These are phyloP conservation scores for Rhododendron ovatum DNA, from an alignment of 148 eudicot genomes.

Conservation along the genomic window DNA sequence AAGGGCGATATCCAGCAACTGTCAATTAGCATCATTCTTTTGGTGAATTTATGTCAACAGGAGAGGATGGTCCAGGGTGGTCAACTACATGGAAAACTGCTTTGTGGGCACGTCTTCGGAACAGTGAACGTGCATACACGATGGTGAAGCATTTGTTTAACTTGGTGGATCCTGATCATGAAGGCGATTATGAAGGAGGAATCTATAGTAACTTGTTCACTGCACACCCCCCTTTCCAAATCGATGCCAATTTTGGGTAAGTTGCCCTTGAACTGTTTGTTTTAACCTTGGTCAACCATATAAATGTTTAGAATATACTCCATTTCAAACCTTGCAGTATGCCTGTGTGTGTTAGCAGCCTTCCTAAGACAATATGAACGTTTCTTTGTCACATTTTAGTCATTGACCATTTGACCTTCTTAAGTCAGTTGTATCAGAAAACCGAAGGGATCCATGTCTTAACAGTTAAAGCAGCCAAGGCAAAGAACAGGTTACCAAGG, in stretches of 20 bases:
- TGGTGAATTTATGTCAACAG: slow-evolving; percentile 17
- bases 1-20: background rate
- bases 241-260: slow-evolving; percentile 84
- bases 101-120: slow-evolving; percentile 67
- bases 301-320: background rate
- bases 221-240: slow-evolving; percentile 92
- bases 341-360: background rate
- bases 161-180: slow-evolving; percentile 69
- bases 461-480: background rate
- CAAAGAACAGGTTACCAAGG: background rate
- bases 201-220: slow-evolving; percentile 77
- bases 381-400: background rate
- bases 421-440: background rate
- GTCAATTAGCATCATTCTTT: background rate
- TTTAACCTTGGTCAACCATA: background rate
- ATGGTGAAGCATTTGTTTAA: slow-evolving; percentile 75
- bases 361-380: background rate
- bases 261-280: background rate
- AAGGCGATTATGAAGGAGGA: slow-evolving; percentile 63
- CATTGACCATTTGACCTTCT: background rate
- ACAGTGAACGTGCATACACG: slow-evolving; percentile 59
- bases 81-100: slow-evolving; percentile 84
- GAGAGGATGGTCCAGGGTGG: slow-evolving; percentile 90
- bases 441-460: background rate
- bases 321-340: background rate